Base-by-base conservation (phyloP, 1,284 basidiomycete genomes). In the Entoloma clypeatum region DNA sequence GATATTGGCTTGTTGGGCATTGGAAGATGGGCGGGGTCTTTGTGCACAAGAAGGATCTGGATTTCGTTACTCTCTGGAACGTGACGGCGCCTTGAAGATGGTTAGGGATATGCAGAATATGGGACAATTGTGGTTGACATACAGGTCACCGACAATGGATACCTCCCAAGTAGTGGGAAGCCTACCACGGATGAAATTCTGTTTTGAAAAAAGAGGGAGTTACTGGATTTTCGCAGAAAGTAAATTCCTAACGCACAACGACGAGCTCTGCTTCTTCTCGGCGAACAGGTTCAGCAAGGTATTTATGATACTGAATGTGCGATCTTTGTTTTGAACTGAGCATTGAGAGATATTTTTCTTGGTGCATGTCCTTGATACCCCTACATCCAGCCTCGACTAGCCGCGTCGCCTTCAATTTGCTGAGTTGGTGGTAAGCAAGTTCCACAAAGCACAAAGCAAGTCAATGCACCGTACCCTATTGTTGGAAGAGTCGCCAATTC, bases 81-180 rank as follows among this genome's bases (percentile, higher is more conserved):
- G 13, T 65, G 68, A 29, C 77, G 68, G 17, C 75, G 73, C 48
- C 75, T 76, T 37, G 24, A 19, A 23, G 17, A 24, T 4, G 28
- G 10, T 5, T 39, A 17, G 34, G 14, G 19, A 25, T 7, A 17
- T 5, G 4, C 14, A 16, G 5, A 17, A 22, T 13, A 16, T 13
- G 6, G 21, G 22, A 10, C 31, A 26, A 9, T 33, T n/a, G 7
- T 21, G 19, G 7, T 16, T 11, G 5, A 58, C 77, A 54, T 50
- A 81, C 78, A 77, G 75, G 54, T 65, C 64, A 10, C 77, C 79
- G 0, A 63, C 62, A 13, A 75, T 51, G 16, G 67, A 48, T 14
- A 74, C 43, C 44, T 75, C 68, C 47, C 68, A 74, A 25, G 65
- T 65, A n/a, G 63, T 49, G 14, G 69, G 65, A 6, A 79, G 48